Evolutionary conservation across 164 flowering plant species (phyloP).

Genomic region (Magnolia officinalis): DNA sequence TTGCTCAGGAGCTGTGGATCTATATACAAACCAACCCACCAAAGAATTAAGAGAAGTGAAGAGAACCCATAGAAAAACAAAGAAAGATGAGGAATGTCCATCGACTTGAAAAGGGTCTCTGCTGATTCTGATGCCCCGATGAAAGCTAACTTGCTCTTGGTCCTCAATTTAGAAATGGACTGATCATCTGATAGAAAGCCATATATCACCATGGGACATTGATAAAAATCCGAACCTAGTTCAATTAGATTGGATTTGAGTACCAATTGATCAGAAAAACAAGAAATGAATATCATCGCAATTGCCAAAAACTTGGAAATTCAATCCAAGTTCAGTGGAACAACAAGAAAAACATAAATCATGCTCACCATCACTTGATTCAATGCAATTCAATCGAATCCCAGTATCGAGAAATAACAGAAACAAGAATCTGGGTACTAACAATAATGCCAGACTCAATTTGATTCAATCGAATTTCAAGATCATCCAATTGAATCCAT

Average conservation of each 20-base stretch:
- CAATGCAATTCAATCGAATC: not conserved
- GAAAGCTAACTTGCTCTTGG: conserved; percentile 93
- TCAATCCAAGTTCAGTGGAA: not conserved
- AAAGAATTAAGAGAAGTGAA: not conserved
- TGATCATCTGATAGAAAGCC: conserved; percentile 67
- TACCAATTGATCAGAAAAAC: not conserved
- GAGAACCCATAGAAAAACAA: not conserved
- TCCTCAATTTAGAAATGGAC: conserved; percentile 80
- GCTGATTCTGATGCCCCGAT: conserved; percentile 76
- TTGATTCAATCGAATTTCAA: not conserved
- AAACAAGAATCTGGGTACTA: not conserved
- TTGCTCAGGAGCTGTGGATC: conserved; percentile 82
- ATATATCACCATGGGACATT: conserved; percentile 99
- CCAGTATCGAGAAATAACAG: not conserved
- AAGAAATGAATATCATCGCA: not conserved
- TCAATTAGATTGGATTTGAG: not conserved
- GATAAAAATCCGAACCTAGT: conserved; percentile 54
- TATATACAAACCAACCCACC: conserved; percentile 17
- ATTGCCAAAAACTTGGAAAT: conserved; percentile 7
- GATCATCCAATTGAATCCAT: conserved; percentile 31
- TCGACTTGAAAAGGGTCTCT: conserved; percentile 85
- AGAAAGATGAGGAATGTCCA: not conserved
- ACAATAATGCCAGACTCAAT: not conserved
- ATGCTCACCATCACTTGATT: too few relatives aligned
- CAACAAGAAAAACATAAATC: not conserved